phyloP scores from a whole-genome alignment of 176 grass and related monocot genomes.

The Bothriochloa decipiens region DNA sequence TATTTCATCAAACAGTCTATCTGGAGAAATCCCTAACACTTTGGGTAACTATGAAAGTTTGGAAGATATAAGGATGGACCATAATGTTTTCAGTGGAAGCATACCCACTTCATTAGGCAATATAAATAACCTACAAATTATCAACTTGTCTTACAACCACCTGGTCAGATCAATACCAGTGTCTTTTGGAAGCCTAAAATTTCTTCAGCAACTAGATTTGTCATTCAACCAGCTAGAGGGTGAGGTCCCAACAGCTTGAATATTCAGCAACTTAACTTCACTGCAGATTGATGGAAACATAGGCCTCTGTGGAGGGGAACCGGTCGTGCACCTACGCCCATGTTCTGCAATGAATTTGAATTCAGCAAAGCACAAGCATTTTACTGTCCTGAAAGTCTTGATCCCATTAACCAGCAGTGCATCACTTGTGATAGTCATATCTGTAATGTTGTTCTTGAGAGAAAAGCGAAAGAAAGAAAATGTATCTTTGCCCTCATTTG shows the following conservation, averaged over 20 bases:
- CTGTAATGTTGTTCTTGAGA: neutral
- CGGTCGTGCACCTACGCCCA: neutral
- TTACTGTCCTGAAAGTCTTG: neutral
- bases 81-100: conserved; percentile 27
- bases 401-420: neutral
- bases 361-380: neutral
- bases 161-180: neutral
- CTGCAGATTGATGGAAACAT: conserved; percentile 8
- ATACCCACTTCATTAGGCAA: conserved; percentile 23
- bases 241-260: conserved; percentile 23
- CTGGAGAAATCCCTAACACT: conserved; percentile 34
- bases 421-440: neutral
- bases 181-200: neutral
- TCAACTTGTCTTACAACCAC: conserved; percentile 36
- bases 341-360: neutral
- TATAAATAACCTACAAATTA: neutral
- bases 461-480: neutral
- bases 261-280: conserved; percentile 32
- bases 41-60: conserved; percentile 39
- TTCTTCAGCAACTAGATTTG: conserved; percentile 28
- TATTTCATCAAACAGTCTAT: conserved; percentile 26
- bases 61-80: neutral
- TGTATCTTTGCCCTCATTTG: neutral
- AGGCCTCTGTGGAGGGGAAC: conserved; percentile 26
- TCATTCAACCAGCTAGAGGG: conserved; percentile 38